phyloP scores from a whole-genome alignment of 495 filamentous ascomycete species.

The Aspergillus wentii region DNA sequence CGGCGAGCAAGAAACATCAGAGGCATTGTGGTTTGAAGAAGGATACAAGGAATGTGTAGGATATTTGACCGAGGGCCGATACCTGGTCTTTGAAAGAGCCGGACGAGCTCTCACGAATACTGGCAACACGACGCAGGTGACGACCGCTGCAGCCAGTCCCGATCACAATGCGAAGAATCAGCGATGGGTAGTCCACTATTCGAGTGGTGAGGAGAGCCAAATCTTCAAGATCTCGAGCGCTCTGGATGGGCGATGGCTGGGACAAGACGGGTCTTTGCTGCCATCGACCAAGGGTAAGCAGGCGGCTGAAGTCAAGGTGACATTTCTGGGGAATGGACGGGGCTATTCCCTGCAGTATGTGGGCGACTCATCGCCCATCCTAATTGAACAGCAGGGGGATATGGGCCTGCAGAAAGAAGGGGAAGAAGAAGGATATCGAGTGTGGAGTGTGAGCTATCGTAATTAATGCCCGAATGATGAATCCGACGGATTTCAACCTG shows the following conservation, averaged over 20 bases:
- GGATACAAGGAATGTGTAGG: slow-evolving; percentile 51
- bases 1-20: slow-evolving; percentile 29
- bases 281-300: slow-evolving; percentile 9
- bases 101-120: slow-evolving; percentile 27
- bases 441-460: slow-evolving; percentile 45
- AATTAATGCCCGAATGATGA: slow-evolving; percentile 10
- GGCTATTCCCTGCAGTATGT: slow-evolving; percentile 37
- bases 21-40: slow-evolving; percentile 39
- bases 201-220: slow-evolving; percentile 28
- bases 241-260: slow-evolving; percentile 40
- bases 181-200: slow-evolving; percentile 48
- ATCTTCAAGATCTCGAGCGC: slow-evolving; percentile 46
- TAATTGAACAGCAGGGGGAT: slow-evolving; percentile 17
- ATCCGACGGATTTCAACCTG: not conserved
- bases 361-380: slow-evolving; percentile 12
- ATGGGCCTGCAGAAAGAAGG: too few species aligned
- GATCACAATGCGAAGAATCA: slow-evolving; percentile 35
- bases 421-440: slow-evolving; percentile 29
- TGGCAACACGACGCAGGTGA: slow-evolving; percentile 13
- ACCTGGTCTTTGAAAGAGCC: slow-evolving; percentile 30
- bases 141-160: slow-evolving; percentile 22
- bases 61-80: slow-evolving; percentile 50
- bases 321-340: slow-evolving; percentile 34
- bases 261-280: slow-evolving; percentile 17
- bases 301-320: slow-evolving; percentile 32